phyloP scores from a whole-genome alignment of 805 yeast genomes.

The Yarrowia sp. region DNA sequence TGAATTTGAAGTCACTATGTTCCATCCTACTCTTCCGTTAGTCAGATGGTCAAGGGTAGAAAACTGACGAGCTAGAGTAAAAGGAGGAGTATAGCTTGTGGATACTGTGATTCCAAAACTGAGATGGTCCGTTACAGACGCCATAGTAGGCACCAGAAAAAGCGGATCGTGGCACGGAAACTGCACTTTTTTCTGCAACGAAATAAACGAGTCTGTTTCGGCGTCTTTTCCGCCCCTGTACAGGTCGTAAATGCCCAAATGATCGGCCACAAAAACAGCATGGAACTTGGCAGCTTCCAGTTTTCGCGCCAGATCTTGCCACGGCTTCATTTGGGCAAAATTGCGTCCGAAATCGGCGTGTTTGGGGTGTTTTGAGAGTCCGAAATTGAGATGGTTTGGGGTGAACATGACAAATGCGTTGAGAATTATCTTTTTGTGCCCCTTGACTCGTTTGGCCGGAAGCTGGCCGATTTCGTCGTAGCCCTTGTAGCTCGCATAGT shows the following conservation, averaged over 20 bases:
- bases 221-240: conserved; percentile 41
- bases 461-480: not conserved
- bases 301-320: not conserved
- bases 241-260: conserved; percentile 42
- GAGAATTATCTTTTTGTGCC: conserved; percentile 8
- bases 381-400: not conserved
- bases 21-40: conserved; percentile 49
- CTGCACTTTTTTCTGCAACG: conserved; percentile 39
- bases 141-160: conserved; percentile 43
- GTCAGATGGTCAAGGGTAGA: conserved; percentile 47
- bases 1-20: conserved; percentile 45
- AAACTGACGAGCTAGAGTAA: conserved; percentile 43
- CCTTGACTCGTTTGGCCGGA: conserved; percentile 7
- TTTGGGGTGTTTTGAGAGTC: not conserved
- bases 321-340: conserved; percentile 1
- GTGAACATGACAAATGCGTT: conserved; percentile 10
- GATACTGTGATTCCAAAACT: conserved; percentile 45
- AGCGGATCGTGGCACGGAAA: conserved; percentile 44
- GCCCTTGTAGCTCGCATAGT: not conserved
- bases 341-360: not conserved
- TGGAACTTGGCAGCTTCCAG: conserved; percentile 32
- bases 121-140: conserved; percentile 43
- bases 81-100: conserved; percentile 46
- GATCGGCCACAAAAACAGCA: conserved; percentile 43
- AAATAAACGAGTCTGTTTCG: too few species aligned